Evolutionary conservation across 2,329 filamentous ascomycete species (phyloP).

Genomic region (Trichoderma asperellum): DNA sequence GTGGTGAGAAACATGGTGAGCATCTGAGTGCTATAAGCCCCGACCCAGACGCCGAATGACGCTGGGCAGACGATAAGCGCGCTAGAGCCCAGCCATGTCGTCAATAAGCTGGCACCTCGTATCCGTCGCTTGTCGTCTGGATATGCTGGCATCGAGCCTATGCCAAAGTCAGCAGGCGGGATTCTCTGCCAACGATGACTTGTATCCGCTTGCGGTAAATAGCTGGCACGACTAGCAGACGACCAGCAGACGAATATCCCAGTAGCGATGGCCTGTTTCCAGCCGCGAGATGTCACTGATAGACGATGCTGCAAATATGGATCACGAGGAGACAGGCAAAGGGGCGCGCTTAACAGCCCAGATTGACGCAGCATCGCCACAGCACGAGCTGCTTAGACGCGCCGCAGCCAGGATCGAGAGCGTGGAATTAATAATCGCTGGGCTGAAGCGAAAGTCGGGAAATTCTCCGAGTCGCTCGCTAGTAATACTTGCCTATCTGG

Average conservation of each 20-base stretch:
- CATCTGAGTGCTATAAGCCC: not conserved
- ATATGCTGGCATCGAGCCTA: not conserved
- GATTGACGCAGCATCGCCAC: constrained; percentile 15
- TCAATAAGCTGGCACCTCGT: not conserved
- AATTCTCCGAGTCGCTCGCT: not conserved
- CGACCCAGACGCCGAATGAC: not conserved
- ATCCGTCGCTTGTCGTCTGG: not conserved
- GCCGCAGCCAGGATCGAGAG: not conserved
- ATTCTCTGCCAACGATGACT: not conserved
- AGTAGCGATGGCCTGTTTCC: too few relatives aligned
- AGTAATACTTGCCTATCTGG: not conserved
- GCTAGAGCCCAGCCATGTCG: not conserved
- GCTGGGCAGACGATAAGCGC: not conserved
- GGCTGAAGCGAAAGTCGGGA: constrained; percentile 5
- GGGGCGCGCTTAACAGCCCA: constrained; percentile 10
- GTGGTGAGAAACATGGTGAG: not conserved
- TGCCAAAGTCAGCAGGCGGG: not conserved
- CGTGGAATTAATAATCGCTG: constrained; percentile 1
- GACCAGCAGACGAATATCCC: not conserved
- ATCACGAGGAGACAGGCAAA: not conserved
- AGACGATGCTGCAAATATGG: not conserved
- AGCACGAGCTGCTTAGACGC: constrained; percentile 3
- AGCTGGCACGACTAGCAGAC: too few relatives aligned
- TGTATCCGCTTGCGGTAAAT: not conserved
- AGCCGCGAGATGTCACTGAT: too few relatives aligned